These are phyloP conservation scores for Eutrema heterophyllum DNA, from an alignment of 345 rosid species.

Conservation along the genomic window DNA sequence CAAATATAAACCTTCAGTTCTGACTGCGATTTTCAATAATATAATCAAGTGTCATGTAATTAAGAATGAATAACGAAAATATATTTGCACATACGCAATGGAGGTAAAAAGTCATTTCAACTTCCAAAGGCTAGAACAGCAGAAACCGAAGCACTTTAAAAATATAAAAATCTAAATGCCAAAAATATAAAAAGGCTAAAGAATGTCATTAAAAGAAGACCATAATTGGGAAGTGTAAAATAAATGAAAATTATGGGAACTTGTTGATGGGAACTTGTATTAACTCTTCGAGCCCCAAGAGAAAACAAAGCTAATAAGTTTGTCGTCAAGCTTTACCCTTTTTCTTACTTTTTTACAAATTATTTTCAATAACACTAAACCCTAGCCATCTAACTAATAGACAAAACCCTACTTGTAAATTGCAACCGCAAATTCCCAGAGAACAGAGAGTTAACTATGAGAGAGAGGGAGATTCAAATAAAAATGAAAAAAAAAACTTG, in stretches of 20 bases:
- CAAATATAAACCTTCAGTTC: not conserved
- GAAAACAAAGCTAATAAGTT: slow-evolving; percentile 18
- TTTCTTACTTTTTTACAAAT: not conserved
- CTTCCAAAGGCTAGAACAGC: slow-evolving; percentile 11
- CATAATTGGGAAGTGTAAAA: slow-evolving; percentile 32
- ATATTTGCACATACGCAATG: not conserved
- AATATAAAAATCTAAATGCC: not conserved
- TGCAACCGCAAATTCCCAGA: slow-evolving; percentile 19
- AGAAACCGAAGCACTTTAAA: slow-evolving; percentile 3
- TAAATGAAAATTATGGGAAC: slow-evolving; percentile 32
- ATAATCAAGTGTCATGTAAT: not conserved
- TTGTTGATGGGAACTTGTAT: slow-evolving; percentile 35
- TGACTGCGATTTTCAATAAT: not conserved
- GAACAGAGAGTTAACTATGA: not conserved
- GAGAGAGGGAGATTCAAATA: not conserved
- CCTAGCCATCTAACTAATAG: slow-evolving; percentile 25
- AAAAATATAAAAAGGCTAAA: slow-evolving; percentile 4
- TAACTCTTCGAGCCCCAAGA: slow-evolving; percentile 34
- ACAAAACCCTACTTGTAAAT: slow-evolving; percentile 18
- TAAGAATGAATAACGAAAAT: not conserved
- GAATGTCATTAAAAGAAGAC: slow-evolving; percentile 13
- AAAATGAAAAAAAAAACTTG: not conserved
- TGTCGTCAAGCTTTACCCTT: slow-evolving; percentile 21
- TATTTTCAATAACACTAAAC: slow-evolving; percentile 9
- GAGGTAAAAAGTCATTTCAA: slow-evolving; percentile 4